Evolutionary conservation across 257 asterid genomes (phyloP).

Genomic region (Fraxinus pennsylvanica): DNA sequence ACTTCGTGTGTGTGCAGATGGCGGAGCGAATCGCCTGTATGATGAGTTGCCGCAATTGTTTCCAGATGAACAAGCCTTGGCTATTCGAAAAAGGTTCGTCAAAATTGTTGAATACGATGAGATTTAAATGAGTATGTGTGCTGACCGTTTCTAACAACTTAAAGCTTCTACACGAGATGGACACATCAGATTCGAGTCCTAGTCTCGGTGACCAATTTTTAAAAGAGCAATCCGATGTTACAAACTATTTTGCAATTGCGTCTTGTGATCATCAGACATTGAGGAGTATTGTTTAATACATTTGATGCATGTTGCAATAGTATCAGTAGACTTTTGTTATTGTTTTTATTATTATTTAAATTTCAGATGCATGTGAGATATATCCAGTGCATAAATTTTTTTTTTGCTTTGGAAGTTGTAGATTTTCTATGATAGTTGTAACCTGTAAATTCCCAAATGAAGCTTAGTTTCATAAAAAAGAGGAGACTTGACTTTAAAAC

Average conservation of each 20-base stretch:
- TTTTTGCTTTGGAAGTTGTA: neutral
- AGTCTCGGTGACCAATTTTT: neutral
- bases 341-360: neutral
- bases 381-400: neutral
- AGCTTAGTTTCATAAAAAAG: neutral
- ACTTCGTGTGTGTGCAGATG: conserved; percentile 84
- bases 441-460: neutral
- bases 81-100: conserved; percentile 65
- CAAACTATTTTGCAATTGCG: neutral
- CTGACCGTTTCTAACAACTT: neutral
- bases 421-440: neutral
- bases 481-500: neutral
- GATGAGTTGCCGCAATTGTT: conserved; percentile 79
- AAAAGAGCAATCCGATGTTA: neutral
- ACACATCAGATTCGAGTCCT: neutral
- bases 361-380: neutral
- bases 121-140: neutral
- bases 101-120: neutral
- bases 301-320: neutral
- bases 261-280: neutral
- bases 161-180: neutral
- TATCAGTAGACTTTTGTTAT: neutral
- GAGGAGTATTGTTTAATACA: neutral
- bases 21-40: conserved; percentile 85
- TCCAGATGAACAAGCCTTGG: conserved; percentile 54